Evolutionary conservation across 306 rosid species (phyloP).

Genomic region (Styphnolobium japonicum): DNA sequence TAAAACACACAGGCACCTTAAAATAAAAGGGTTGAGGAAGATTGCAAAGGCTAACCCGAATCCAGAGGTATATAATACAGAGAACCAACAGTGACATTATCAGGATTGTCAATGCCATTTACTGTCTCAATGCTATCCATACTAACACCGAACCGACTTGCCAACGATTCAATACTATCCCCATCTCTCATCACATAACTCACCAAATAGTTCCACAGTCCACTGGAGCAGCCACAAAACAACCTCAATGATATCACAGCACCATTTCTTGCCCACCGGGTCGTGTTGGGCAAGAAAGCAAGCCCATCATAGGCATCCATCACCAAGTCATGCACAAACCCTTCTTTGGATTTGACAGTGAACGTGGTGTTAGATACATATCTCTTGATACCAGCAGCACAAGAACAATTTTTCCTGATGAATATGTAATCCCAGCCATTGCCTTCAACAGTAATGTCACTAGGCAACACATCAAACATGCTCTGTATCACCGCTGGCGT

Average conservation of each 20-base stretch:
- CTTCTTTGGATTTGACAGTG: slow-evolving; percentile 72
- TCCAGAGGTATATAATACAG: slow-evolving; percentile 83
- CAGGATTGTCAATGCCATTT: slow-evolving; percentile 73
- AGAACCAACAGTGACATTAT: slow-evolving; percentile 82
- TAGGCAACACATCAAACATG: slow-evolving; percentile 86
- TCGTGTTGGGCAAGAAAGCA: slow-evolving; percentile 56
- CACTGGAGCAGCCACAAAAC: slow-evolving; percentile 92
- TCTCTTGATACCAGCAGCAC: slow-evolving; percentile 50
- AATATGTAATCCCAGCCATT: slow-evolving; percentile 60
- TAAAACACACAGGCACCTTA: background rate
- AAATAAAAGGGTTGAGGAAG: background rate
- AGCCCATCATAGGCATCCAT: slow-evolving; percentile 79
- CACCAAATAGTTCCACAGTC: slow-evolving; percentile 85
- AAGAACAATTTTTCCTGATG: slow-evolving; percentile 85
- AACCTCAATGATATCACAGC: slow-evolving; percentile 77
- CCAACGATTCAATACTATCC: slow-evolving; percentile 71
- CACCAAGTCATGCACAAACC: slow-evolving; percentile 63
- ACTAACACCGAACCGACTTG: slow-evolving; percentile 93
- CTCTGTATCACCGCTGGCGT: slow-evolving; percentile 61
- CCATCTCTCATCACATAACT: slow-evolving; percentile 92
- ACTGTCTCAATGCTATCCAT: slow-evolving; percentile 89
- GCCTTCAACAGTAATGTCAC: slow-evolving; percentile 77
- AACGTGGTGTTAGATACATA: slow-evolving; percentile 74
- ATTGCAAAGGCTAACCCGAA: slow-evolving; percentile 64
- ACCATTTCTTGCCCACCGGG: slow-evolving; percentile 60